These are phyloP conservation scores for Onygena corvina DNA, from an alignment of 2,329 filamentous ascomycete genomes.

Conservation along the genomic window DNA sequence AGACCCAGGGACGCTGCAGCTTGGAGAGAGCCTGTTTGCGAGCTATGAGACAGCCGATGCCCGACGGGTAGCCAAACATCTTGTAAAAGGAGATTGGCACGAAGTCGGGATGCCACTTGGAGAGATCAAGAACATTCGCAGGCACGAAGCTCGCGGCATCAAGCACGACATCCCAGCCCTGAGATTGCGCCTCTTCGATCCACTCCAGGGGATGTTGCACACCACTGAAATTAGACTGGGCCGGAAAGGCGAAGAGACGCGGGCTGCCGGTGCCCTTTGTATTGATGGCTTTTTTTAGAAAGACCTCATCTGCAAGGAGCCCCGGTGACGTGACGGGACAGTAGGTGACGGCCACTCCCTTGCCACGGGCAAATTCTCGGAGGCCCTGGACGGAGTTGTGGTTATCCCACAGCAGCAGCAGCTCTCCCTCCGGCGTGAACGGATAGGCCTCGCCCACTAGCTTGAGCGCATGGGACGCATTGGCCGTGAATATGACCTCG, in stretches of 20 bases:
- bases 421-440: slow-evolving; percentile 29
- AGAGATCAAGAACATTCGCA: slow-evolving; percentile 46
- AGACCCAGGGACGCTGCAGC: slow-evolving; percentile 50
- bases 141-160: slow-evolving; percentile 56
- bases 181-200: slow-evolving; percentile 27
- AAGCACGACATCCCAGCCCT: slow-evolving; percentile 39
- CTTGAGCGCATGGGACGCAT: slow-evolving; percentile 52
- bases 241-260: slow-evolving; percentile 51
- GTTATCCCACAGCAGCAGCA: slow-evolving; percentile 48
- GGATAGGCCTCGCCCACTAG: slow-evolving; percentile 35
- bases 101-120: slow-evolving; percentile 47
- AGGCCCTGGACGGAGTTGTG: slow-evolving; percentile 52
- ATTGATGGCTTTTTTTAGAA: neutral
- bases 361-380: slow-evolving; percentile 26
- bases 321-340: slow-evolving; percentile 7
- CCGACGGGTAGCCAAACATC: slow-evolving; percentile 52
- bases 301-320: slow-evolving; percentile 6
- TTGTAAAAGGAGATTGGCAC: slow-evolving; percentile 52
- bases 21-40: slow-evolving; percentile 45
- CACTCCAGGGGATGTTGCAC: slow-evolving; percentile 49
- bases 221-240: slow-evolving; percentile 60
- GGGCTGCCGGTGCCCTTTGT: slow-evolving; percentile 18
- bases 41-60: slow-evolving; percentile 50
- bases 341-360: slow-evolving; percentile 9
- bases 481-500: slow-evolving; percentile 51